These are phyloP conservation scores for Skeletonema marinoi DNA, from an alignment of 108 stramenopile species.

Conservation along the genomic window DNA sequence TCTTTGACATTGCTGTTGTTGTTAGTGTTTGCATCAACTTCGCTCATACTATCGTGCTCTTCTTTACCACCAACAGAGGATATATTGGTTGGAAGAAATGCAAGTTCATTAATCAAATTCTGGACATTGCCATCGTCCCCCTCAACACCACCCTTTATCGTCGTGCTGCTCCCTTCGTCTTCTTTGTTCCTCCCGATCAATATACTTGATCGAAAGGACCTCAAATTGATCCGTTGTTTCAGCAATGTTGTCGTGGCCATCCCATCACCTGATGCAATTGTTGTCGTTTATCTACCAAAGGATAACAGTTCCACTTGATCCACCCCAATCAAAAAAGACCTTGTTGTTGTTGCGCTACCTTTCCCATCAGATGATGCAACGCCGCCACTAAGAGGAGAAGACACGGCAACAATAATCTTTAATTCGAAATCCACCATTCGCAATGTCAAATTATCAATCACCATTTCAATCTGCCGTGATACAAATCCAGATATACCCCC, in stretches of 20 bases:
- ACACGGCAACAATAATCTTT: not conserved
- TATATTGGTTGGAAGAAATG: not conserved
- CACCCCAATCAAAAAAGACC: conserved; percentile 18
- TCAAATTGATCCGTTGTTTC: conserved; percentile 18
- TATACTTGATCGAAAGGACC: conserved; percentile 20
- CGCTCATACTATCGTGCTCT: not conserved
- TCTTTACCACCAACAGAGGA: not conserved
- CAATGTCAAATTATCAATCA: conserved; percentile 40
- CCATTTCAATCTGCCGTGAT: conserved; percentile 33
- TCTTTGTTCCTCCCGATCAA: not conserved
- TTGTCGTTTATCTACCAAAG: conserved; percentile 22
- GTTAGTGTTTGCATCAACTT: not conserved
- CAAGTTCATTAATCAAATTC: not conserved
- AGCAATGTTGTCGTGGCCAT: not conserved
- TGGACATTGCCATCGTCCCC: not conserved
- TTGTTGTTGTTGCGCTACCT: not conserved
- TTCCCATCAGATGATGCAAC: conserved; percentile 4
- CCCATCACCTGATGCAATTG: not conserved
- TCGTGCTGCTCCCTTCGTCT: not conserved
- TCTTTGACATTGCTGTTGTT: not conserved
- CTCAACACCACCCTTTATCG: not conserved
- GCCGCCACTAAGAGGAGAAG: not conserved
- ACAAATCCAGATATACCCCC: conserved; percentile 39
- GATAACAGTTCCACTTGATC: conserved; percentile 32
- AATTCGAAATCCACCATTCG: conserved; percentile 21